phyloP scores from a whole-genome alignment of 352 stramenopile species.

The Blastocystis sp. region DNA sequence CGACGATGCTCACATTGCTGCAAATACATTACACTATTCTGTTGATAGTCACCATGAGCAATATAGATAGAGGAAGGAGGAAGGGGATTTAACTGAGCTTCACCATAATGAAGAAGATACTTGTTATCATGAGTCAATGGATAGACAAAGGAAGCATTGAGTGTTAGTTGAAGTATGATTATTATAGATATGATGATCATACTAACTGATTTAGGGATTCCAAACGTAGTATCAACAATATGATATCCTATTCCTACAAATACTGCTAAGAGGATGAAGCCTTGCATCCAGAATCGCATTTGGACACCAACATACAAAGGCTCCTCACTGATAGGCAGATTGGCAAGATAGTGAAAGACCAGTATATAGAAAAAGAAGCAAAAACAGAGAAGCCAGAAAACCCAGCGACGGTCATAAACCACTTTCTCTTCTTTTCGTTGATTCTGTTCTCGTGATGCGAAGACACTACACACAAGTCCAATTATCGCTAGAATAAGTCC shows the following conservation, averaged over 20 bases:
- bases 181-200: not conserved
- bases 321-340: constrained; percentile 20
- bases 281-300: constrained; percentile 65
- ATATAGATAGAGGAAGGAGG: constrained; percentile 1
- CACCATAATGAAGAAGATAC: constrained; percentile 17
- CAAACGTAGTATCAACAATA: not conserved
- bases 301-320: constrained; percentile 44
- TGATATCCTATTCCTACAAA: constrained; percentile 45
- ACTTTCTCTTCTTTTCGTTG: constrained; percentile 65
- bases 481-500: not conserved
- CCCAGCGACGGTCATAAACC: constrained; percentile 7
- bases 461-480: not conserved
- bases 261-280: constrained; percentile 35
- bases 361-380: constrained; percentile 44
- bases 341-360: constrained; percentile 60
- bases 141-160: not conserved
- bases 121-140: constrained; percentile 31
- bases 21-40: constrained; percentile 51
- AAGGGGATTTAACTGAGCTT: not conserved
- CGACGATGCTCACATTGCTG: constrained; percentile 24
- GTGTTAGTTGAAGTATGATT: not conserved
- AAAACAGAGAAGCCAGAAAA: not conserved
- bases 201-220: not conserved
- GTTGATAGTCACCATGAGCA: constrained; percentile 17
- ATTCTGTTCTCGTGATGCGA: not conserved